Conservation (phyloP, 2,329 filamentous ascomycete genomes). For the Colletotrichum musicola region DNA sequence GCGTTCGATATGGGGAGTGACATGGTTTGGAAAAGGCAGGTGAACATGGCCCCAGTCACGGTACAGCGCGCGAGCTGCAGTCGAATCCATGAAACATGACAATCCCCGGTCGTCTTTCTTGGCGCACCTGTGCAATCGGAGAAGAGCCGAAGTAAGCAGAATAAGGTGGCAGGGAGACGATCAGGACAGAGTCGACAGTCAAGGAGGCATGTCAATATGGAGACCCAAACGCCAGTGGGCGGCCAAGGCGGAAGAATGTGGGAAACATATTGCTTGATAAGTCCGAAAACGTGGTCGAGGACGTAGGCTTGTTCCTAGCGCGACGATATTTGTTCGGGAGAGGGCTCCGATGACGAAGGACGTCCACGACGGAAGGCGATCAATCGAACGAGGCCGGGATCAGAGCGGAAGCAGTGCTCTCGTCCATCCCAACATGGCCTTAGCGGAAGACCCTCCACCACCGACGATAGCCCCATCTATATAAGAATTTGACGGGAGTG, state of each 20-base stretch:
- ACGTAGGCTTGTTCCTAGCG: background rate
- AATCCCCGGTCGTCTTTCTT: background rate
- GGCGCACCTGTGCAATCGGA: background rate
- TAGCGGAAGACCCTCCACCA: background rate
- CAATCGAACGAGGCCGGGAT: background rate
- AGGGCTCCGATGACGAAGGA: background rate
- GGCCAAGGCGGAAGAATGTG: slow-evolving; percentile 34
- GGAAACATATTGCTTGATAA: background rate
- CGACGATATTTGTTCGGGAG: background rate
- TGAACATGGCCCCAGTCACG: background rate
- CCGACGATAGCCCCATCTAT: background rate
- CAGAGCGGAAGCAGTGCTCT: background rate
- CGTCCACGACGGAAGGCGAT: background rate
- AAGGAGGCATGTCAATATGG: slow-evolving; percentile 11
- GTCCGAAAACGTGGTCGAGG: background rate
- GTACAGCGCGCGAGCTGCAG: slow-evolving; percentile 3
- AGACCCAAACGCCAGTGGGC: background rate
- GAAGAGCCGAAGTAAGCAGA: background rate
- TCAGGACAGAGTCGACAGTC: background rate
- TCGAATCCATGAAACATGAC: background rate
- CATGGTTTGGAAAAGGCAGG: background rate
- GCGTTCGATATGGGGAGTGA: background rate
- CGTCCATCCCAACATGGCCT: background rate
- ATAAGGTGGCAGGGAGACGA: background rate
- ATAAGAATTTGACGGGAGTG: too few relatives aligned